Base-by-base conservation (phyloP, 352 stramenopile genomes). In the Globisporangium middletonii region DNA sequence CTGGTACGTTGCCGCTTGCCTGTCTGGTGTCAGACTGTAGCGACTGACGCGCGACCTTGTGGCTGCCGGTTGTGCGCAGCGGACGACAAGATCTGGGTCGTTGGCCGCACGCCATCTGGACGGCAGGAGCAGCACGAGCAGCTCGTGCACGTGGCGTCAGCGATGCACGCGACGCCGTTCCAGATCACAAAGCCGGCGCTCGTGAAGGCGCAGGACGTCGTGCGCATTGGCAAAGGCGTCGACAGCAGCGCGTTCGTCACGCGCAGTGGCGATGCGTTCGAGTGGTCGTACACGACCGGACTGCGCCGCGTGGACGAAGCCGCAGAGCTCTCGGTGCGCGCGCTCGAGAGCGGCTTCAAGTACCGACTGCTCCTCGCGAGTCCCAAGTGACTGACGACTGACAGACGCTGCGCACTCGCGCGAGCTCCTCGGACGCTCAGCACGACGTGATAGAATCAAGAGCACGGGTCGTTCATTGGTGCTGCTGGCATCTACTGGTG, bases 291-390 rank as follows among this genome's bases (percentile, higher is more conserved):
- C 53, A 70, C 77, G 30, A 59, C 57, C 49, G 84, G 82, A 23
- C 62, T 94, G 41, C 73, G 78, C 48, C 59, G 55, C 4, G 61
- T 89, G 42, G 57, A 74, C 26, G 73, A 71, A n/a, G 69, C 72
- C 0, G 53, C 63, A 11, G 51, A 64, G 28, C 53, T 89, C 33
- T 55, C 69, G 7, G 75, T 92, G 26, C 46, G 55, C 15, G 75
- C 79, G 27, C 71, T 88, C 64, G 82, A 92, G 62, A 87, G 79
- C 46, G 84, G 84, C 45, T 94, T 90, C 60, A 71, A 81, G 57
- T 88, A 87, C 63, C 68, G 79, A 3, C 58, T 92, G 48, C 19
- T 92, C 46, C 55, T 92, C n/a, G 83, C 63, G 6, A 46, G 43
- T 28, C 27, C 35, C 30, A 8, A 9, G 2, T 50, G 1, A 57